A percentile compares a stretch with the other conserved stretches of the same genome.
These are phyloP conservation scores for Physocladia obscura DNA, from an alignment of 192 early-diverging fungal genomes.

Conservation along the genomic window DNA sequence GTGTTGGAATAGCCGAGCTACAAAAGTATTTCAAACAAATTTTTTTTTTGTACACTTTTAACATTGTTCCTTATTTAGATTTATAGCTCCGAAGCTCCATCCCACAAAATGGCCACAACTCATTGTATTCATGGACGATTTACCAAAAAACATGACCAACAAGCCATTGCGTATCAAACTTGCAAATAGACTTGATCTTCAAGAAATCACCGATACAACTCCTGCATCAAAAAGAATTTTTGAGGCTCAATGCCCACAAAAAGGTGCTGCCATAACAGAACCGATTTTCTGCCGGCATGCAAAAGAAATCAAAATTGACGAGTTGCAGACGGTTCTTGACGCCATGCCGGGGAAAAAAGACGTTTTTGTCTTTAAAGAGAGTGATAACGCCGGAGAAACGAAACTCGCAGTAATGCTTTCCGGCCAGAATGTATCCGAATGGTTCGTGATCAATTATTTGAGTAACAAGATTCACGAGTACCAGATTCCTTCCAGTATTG, in stretches of 20 bases:
- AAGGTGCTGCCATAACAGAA: slow-evolving; percentile 27
- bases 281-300: slow-evolving; percentile 5
- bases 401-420: neutral
- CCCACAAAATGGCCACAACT: slow-evolving; percentile 45
- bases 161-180: slow-evolving; percentile 46
- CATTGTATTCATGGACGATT: slow-evolving; percentile 43
- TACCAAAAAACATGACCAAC: slow-evolving; percentile 46
- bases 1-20: slow-evolving; percentile 19
- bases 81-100: slow-evolving; percentile 36
- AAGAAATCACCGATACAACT: slow-evolving; percentile 33
- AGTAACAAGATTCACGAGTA: neutral
- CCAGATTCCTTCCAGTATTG: neutral
- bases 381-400: neutral
- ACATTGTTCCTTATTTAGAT: too few relatives aligned
- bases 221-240: slow-evolving; percentile 24
- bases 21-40: too few relatives aligned
- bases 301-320: neutral
- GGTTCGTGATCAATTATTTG: neutral
- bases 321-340: neutral
- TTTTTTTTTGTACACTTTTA: too few relatives aligned
- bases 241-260: slow-evolving; percentile 35
- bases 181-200: slow-evolving; percentile 36
- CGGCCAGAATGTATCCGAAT: neutral
- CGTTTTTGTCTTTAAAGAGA: neutral
- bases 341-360: neutral